Evolutionary conservation across 1,284 basidiomycete genomes (phyloP).

Genomic region (Apiotrichum gamsii): DNA sequence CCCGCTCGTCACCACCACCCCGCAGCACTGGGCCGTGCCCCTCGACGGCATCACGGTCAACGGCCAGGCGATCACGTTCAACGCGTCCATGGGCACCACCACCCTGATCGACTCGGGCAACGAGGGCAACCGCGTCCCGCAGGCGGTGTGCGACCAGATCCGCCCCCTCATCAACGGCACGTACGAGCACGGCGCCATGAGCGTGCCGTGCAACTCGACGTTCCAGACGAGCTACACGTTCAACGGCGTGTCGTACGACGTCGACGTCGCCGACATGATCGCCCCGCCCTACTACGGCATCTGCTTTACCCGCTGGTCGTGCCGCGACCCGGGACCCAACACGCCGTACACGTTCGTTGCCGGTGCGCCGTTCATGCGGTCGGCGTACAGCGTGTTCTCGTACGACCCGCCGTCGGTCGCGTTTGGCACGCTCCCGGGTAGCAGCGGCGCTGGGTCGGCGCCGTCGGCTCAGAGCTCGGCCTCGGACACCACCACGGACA

Average conservation of each 20-base stretch:
- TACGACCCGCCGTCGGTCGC: conserved; percentile 49
- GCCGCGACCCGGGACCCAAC: not conserved
- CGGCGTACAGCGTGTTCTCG: conserved; percentile 50
- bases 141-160: conserved; percentile 56
- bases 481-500: too few species aligned
- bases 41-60: not conserved
- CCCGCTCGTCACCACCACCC: not conserved
- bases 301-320: not conserved
- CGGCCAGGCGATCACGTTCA: not conserved
- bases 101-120: conserved; percentile 60
- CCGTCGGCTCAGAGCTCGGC: too few species aligned
- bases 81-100: not conserved
- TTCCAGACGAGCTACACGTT: conserved; percentile 68
- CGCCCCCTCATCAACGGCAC: conserved; percentile 69
- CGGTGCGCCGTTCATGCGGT: conserved; percentile 85
- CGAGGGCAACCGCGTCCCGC: conserved; percentile 77
- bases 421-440: conserved; percentile 38
- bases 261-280: conserved; percentile 67
- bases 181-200: conserved; percentile 52
- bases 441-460: too few species aligned
- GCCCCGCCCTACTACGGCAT: not conserved
- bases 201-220: conserved; percentile 60
- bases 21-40: not conserved
- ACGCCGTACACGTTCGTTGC: not conserved
- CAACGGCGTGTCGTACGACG: conserved; percentile 55